These are phyloP conservation scores for Dicorynia guianensis DNA, from an alignment of 306 rosid genomes.

Conservation along the genomic window DNA sequence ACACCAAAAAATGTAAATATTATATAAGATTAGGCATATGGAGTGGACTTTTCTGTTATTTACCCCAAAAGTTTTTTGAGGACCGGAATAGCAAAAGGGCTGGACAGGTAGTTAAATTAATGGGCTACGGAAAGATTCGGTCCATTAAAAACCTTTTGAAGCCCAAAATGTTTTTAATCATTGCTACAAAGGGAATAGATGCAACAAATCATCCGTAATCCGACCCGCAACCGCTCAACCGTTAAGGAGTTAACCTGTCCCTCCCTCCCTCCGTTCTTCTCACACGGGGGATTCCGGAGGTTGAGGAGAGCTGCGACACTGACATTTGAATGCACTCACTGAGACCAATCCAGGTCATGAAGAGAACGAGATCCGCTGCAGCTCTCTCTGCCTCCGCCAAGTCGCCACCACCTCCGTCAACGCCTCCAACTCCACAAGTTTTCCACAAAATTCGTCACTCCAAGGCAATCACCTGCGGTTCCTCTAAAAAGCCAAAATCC, in stretches of 20 bases:
- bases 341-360: slow-evolving; percentile 44
- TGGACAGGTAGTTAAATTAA: too few relatives aligned
- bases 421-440: slow-evolving; percentile 60
- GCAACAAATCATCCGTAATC: too few relatives aligned
- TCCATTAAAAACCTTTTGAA: too few relatives aligned
- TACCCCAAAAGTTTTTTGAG: too few relatives aligned
- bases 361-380: slow-evolving; percentile 50
- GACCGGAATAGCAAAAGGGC: too few relatives aligned
- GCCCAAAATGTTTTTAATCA: too few relatives aligned
- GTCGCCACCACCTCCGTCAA: slow-evolving; percentile 40
- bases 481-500: slow-evolving; percentile 45
- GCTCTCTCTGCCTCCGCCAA: slow-evolving; percentile 40
- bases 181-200: too few relatives aligned
- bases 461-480: slow-evolving; percentile 13
- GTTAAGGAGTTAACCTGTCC: neutral
- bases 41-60: too few relatives aligned
- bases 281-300: neutral
- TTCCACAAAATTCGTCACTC: slow-evolving; percentile 32
- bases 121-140: too few relatives aligned
- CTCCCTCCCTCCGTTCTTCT: neutral
- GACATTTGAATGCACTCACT: slow-evolving; percentile 36
- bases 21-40: too few relatives aligned
- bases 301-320: neutral
- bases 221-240: neutral
- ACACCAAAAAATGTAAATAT: too few relatives aligned